Percentiles rank a stretch among this genome's conserved stretches.
Evolutionary conservation across 129 eudicot genomes (phyloP).

Genomic region (Pseudognaphalium luteoalbum): DNA sequence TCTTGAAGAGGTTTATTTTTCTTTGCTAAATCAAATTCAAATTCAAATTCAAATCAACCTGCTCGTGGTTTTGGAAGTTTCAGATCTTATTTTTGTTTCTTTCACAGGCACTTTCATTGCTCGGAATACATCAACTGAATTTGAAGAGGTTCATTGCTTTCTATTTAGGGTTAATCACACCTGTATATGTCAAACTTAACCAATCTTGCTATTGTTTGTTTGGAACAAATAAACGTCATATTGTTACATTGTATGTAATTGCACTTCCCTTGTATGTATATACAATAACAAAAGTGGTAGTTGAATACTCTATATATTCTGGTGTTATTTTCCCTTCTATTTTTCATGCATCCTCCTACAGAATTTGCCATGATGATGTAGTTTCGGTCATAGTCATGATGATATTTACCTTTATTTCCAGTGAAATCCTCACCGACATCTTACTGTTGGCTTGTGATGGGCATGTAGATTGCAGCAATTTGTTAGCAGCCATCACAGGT

Average conservation of each 20-base stretch:
- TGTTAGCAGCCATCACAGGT: conserved; percentile 85
- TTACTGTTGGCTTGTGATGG: conserved; percentile 73
- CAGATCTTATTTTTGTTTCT: background rate
- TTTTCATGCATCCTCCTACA: background rate
- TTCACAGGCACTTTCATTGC: conserved; percentile 57
- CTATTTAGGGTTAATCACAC: background rate
- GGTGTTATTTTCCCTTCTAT: background rate
- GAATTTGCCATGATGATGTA: conserved; percentile 14
- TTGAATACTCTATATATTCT: too few species aligned
- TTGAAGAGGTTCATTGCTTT: conserved; percentile 62
- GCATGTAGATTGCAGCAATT: conserved; percentile 61
- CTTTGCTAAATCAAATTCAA: conserved; percentile 3
- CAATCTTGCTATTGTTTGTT: too few species aligned
- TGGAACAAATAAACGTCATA: too few species aligned
- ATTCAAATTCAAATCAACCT: background rate
- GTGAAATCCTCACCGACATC: conserved; percentile 60
- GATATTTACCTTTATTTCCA: conserved; percentile 31
- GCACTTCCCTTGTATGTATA: too few species aligned
- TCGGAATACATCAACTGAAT: conserved; percentile 92
- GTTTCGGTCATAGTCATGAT: conserved; percentile 14
- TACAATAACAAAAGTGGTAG: too few species aligned
- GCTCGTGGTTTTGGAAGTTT: conserved; percentile 24
- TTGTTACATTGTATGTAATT: too few species aligned
- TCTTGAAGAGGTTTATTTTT: conserved; percentile 65
- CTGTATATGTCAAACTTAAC: too few species aligned